phyloP scores from a whole-genome alignment of 768 basidiomycete species.

The Trametes cubensis region DNA sequence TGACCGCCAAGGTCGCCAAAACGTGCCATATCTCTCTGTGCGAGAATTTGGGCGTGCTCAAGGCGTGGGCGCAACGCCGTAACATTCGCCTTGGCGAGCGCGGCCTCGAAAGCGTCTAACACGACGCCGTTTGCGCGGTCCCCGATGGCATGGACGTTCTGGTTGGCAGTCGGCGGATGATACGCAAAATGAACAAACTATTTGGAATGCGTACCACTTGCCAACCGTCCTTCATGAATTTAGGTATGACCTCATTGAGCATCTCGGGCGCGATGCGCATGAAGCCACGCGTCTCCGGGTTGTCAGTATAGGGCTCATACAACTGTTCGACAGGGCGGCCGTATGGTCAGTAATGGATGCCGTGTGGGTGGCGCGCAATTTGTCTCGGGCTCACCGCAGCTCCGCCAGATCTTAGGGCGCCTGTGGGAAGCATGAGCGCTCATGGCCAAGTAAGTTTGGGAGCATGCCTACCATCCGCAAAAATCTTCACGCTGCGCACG shows the following conservation, averaged over 20 bases:
- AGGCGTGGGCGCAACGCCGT: constrained; percentile 73
- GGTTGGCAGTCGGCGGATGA: neutral
- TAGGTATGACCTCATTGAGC: constrained; percentile 63
- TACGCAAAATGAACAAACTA: neutral
- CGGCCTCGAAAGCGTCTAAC: constrained; percentile 78
- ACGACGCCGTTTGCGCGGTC: constrained; percentile 87
- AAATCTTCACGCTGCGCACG: constrained; percentile 78
- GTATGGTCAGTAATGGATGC: neutral
- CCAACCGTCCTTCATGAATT: constrained; percentile 81
- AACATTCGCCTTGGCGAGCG: constrained; percentile 61
- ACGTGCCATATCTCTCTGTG: constrained; percentile 70
- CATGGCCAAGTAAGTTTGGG: neutral
- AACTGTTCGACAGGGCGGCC: constrained; percentile 46
- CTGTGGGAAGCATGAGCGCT: constrained; percentile 39
- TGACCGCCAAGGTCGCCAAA: constrained; percentile 80
- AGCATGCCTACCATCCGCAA: constrained; percentile 61
- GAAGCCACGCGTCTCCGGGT: constrained; percentile 73
- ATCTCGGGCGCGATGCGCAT: constrained; percentile 70
- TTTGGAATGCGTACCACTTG: constrained; percentile 67
- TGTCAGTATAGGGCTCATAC: constrained; percentile 81
- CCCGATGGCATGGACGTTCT: constrained; percentile 89
- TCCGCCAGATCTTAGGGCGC: constrained; percentile 87
- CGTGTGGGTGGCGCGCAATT: neutral
- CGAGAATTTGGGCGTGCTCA: constrained; percentile 91
- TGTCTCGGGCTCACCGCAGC: constrained; percentile 63